A percentile compares a stretch with the other conserved stretches of the same genome.
phyloP scores from a whole-genome alignment of 2,329 filamentous ascomycete species.

The Cercospora sp. region DNA sequence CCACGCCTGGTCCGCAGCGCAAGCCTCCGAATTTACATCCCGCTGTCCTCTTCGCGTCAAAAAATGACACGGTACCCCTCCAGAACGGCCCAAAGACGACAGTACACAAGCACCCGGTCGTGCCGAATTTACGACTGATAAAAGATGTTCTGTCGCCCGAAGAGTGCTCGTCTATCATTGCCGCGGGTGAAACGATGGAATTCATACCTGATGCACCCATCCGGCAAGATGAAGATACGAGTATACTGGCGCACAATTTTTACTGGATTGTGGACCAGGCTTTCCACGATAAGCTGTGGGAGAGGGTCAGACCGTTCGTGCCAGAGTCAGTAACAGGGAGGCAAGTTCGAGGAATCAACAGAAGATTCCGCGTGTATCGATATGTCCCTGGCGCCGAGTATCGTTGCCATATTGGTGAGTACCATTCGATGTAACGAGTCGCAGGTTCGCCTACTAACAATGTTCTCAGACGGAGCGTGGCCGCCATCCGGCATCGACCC shows the following conservation, averaged over 20 bases:
- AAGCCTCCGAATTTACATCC: constrained; percentile 69
- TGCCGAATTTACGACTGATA: constrained; percentile 63
- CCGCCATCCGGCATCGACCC: constrained; percentile 66
- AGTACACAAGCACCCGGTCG: constrained; percentile 61
- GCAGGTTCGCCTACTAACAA: neutral
- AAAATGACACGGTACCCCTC: constrained; percentile 58
- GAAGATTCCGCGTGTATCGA: constrained; percentile 70
- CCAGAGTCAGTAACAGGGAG: constrained; percentile 59
- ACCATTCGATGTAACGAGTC: neutral
- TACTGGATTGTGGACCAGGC: constrained; percentile 68
- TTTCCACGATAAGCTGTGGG: constrained; percentile 66
- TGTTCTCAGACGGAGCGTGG: constrained; percentile 61
- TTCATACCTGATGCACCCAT: constrained; percentile 69
- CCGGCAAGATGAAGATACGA: constrained; percentile 62
- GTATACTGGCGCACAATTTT: constrained; percentile 70
- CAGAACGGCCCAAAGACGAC: constrained; percentile 50
- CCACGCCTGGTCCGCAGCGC: constrained; percentile 58
- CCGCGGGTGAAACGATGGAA: constrained; percentile 63
- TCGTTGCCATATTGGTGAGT: constrained; percentile 60
- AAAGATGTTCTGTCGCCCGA: constrained; percentile 60
- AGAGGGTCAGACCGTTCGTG: constrained; percentile 59
- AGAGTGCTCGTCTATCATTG: constrained; percentile 67
- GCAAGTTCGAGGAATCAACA: constrained; percentile 63
- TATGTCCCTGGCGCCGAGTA: constrained; percentile 74
- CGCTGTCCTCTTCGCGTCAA: constrained; percentile 64